Base-by-base conservation (phyloP, 108 stramenopile genomes). In the Nitzschia putrida region DNA sequence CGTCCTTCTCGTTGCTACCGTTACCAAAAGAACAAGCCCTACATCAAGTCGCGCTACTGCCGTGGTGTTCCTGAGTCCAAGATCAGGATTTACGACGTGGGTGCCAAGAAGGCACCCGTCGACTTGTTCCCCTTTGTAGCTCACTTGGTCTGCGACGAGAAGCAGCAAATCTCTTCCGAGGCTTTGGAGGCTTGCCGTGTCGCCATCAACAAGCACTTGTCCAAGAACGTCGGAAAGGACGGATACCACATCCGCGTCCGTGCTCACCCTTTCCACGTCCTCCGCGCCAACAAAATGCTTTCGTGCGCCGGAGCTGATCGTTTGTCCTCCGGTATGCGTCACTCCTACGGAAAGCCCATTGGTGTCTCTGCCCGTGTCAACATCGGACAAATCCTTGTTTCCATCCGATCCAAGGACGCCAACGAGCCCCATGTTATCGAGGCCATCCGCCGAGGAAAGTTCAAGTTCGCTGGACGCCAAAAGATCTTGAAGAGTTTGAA, bases 1-100 rank as follows among this genome's bases (percentile, higher is more conserved):
- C 95, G 95, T 88, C 95, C 95, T 38, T 81, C 91, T 83, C 92
- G 95, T 79, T 96, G 95, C 88, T 97, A 97, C 95, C 98, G 99
- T 81, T 99, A 98, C 96, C 98, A 99, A 82, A 99, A 99, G 98
- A 99, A 99, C 97, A 99, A 99, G 89, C 99, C 99, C 45, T 99
- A 98, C 95, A 99, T 99, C 94, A 99, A 99, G 94, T 97, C 96
- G 24, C 91, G 99, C 64, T 99, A 98, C 84, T 98, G 97, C 81
- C 97, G 99, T 75, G 99, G 99, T 95, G 99, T 99, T 43, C 99
- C 99, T 50, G 98, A 99, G 80, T 93, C 98, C 59, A 99, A 99
- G 88, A 99, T 99, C 78, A 83, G 93, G 54, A 99, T 99, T 72
- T 99, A 92, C 74, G 99, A 99, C 65, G 92, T 95, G 61, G 99